These are phyloP conservation scores for Asclepias syriaca DNA, from an alignment of 257 asterid genomes.

Conservation along the genomic window DNA sequence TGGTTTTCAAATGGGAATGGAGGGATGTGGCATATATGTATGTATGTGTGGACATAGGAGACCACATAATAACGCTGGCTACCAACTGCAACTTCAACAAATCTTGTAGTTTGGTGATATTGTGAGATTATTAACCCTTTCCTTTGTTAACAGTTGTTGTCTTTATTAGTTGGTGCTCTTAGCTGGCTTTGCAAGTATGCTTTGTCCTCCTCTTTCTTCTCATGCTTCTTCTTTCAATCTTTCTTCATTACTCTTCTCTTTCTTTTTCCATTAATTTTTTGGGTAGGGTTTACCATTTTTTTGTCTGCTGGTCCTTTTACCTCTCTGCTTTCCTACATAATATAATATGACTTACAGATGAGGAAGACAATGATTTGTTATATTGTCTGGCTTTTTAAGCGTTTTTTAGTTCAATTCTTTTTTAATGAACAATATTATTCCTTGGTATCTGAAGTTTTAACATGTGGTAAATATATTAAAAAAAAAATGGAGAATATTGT, in stretches of 20 bases:
- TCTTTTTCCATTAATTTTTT: background rate
- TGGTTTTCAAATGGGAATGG: conserved; percentile 4
- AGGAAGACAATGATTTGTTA: background rate
- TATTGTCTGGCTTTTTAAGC: background rate
- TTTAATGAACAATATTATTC: no score
- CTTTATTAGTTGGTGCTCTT: conserved; percentile 5
- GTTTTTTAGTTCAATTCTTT: background rate
- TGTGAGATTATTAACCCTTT: background rate
- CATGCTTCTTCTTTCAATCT: background rate
- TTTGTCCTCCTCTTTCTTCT: conserved; percentile 9
- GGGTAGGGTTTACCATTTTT: background rate
- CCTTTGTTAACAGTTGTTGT: background rate
- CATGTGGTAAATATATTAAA: no score
- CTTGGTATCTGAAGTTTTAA: no score
- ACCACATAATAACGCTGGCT: conserved; percentile 11
- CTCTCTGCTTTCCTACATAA: background rate
- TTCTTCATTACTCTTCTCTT: background rate
- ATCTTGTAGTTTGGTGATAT: conserved; percentile 9
- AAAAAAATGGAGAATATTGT: no score
- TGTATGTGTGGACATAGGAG: background rate
- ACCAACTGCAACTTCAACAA: conserved; percentile 7
- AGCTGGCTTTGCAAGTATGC: conserved; percentile 19
- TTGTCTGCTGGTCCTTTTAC: background rate
- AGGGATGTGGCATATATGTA: background rate
- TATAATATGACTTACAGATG: background rate